Conservation (phyloP, 2,329 filamentous ascomycete genomes). For the Cladophialophora immunda region DNA sequence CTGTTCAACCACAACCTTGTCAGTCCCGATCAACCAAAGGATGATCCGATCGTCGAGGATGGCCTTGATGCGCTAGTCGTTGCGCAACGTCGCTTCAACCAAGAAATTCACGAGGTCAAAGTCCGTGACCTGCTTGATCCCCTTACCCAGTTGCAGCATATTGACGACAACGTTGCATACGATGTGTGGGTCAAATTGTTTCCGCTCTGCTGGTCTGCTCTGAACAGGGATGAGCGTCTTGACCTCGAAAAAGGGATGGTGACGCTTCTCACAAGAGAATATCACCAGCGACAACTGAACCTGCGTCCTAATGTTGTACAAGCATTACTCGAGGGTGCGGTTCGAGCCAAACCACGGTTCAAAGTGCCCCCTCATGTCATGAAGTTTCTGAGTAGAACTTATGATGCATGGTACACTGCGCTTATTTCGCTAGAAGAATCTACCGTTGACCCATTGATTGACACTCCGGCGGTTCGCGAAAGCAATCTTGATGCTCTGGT, state of each 20-base stretch:
- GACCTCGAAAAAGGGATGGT: slow-evolving; percentile 93
- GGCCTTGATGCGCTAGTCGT: slow-evolving; percentile 81
- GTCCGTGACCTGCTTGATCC: slow-evolving; percentile 89
- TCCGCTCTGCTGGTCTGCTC: slow-evolving; percentile 90
- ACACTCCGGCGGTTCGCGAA: slow-evolving; percentile 84
- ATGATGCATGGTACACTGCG: slow-evolving; percentile 97
- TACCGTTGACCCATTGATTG: slow-evolving; percentile 82
- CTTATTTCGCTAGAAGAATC: slow-evolving; percentile 89
- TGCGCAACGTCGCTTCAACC: slow-evolving; percentile 82
- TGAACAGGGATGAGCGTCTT: slow-evolving; percentile 83
- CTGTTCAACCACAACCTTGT: slow-evolving; percentile 72
- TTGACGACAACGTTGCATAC: slow-evolving; percentile 81
- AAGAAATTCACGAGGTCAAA: slow-evolving; percentile 84
- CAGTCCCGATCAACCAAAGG: slow-evolving; percentile 70
- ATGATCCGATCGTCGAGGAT: slow-evolving; percentile 78
- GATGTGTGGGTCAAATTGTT: slow-evolving; percentile 92
- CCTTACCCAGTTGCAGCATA: slow-evolving; percentile 88
- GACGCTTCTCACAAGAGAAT: slow-evolving; percentile 91
- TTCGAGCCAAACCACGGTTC: slow-evolving; percentile 83
- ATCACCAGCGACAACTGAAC: slow-evolving; percentile 92
- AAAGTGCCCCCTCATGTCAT: slow-evolving; percentile 95
- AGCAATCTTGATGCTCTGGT: slow-evolving; percentile 96
- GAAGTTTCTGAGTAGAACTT: slow-evolving; percentile 93
- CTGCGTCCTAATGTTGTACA: slow-evolving; percentile 95
- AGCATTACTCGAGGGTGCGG: slow-evolving; percentile 86